A percentile compares a stretch with the other conserved stretches of the same genome.
phyloP scores from a whole-genome alignment of 2,329 filamentous ascomycete genomes.

The Botrytis fabae region DNA sequence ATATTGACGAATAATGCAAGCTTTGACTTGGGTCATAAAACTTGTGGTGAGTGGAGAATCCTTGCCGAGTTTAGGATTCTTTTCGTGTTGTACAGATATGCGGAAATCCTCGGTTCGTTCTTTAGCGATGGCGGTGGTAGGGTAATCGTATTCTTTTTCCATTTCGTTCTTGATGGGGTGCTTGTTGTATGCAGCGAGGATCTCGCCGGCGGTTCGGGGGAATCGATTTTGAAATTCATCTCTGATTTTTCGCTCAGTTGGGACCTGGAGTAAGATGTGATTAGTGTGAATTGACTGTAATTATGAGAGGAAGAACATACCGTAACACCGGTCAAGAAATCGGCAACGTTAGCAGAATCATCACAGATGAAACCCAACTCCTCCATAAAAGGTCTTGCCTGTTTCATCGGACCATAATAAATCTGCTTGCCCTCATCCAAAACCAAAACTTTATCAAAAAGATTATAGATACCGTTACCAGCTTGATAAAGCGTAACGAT shows the following conservation, averaged over 20 bases:
- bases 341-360: constrained; percentile 62
- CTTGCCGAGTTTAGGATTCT: constrained; percentile 53
- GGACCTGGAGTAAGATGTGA: constrained; percentile 1
- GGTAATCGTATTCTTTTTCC: constrained; percentile 58
- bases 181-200: constrained; percentile 53
- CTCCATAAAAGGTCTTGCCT: constrained; percentile 66
- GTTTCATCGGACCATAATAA: constrained; percentile 60
- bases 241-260: constrained; percentile 65
- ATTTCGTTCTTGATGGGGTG: constrained; percentile 53
- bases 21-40: constrained; percentile 56
- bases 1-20: constrained; percentile 60
- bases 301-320: constrained; percentile 22
- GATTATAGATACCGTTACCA: constrained; percentile 66
- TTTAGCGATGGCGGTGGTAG: constrained; percentile 50
- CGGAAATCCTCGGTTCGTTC: constrained; percentile 51
- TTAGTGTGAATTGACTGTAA: background rate
- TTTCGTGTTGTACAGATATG: constrained; percentile 54
- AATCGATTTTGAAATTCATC: constrained; percentile 45
- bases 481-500: constrained; percentile 70
- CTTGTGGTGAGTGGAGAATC: constrained; percentile 57
- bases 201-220: constrained; percentile 47
- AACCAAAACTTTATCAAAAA: constrained; percentile 70
- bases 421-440: constrained; percentile 66
- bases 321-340: constrained; percentile 60
- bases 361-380: constrained; percentile 62